phyloP scores from a whole-genome alignment of 805 yeast genomes.

The Candida silvatica region DNA sequence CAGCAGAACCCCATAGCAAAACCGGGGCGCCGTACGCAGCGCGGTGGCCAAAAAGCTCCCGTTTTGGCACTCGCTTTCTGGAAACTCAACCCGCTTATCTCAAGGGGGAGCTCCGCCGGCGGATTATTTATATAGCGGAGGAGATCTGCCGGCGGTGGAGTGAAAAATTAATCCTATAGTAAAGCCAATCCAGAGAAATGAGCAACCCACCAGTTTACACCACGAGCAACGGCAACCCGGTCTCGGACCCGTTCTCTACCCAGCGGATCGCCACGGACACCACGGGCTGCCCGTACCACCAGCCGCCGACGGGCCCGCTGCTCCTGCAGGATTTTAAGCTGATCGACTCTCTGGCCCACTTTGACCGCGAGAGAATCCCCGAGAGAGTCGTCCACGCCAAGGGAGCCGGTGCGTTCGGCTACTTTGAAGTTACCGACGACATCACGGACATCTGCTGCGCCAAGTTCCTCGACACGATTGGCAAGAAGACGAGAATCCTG shows the following conservation, averaged over 20 bases:
- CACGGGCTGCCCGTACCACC: slow-evolving; percentile 17
- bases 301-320: slow-evolving; percentile 53
- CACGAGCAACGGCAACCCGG: slow-evolving; percentile 71
- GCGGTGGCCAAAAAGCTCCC: too few species aligned
- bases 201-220: slow-evolving; percentile 50
- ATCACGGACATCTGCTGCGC: slow-evolving; percentile 65
- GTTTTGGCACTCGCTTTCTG: too few species aligned
- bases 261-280: slow-evolving; percentile 60
- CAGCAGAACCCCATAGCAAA: too few species aligned
- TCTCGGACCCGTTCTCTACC: slow-evolving; percentile 66
- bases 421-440: slow-evolving; percentile 81
- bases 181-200: slow-evolving; percentile 15
- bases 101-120: too few species aligned
- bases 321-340: slow-evolving; percentile 74
- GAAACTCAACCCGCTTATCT: too few species aligned
- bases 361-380: slow-evolving; percentile 84
- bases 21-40: too few species aligned
- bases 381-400: slow-evolving; percentile 93
- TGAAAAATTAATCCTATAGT: too few species aligned
- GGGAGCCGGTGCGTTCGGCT: slow-evolving; percentile 88
- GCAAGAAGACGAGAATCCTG: slow-evolving; percentile 69
- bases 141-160: too few species aligned
- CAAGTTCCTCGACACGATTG: slow-evolving; percentile 61
- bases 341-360: slow-evolving; percentile 77
- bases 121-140: too few species aligned